Conservation (phyloP, 2,329 filamentous ascomycete genomes). For the Phyllosticta citriasiana region DNA sequence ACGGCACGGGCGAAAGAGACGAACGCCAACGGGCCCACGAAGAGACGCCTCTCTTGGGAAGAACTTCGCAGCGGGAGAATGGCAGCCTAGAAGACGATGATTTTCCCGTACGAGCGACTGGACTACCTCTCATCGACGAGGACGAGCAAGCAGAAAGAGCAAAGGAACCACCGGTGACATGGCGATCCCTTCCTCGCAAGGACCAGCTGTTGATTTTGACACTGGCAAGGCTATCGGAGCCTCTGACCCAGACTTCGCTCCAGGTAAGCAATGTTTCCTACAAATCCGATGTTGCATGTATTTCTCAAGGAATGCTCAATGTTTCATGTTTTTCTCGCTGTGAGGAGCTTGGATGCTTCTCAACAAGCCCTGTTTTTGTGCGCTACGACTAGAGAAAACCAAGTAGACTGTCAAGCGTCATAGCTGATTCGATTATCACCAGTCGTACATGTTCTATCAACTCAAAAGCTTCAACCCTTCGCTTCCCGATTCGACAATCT, state of each 20-base stretch:
- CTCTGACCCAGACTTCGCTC: conserved; percentile 59
- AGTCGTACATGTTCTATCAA: conserved; percentile 75
- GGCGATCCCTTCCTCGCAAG: conserved; percentile 66
- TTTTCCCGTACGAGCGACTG: background rate
- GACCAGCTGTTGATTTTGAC: conserved; percentile 69
- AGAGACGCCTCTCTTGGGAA: background rate
- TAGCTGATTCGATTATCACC: background rate
- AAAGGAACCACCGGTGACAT: conserved; percentile 48
- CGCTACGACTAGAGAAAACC: background rate
- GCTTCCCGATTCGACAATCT: conserved; percentile 53
- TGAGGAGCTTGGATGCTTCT: background rate
- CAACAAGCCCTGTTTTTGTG: background rate
- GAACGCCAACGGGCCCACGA: background rate
- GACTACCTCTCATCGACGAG: conserved; percentile 1
- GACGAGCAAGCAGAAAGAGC: conserved; percentile 9
- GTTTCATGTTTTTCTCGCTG: background rate
- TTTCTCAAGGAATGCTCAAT: background rate
- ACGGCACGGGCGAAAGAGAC: background rate
- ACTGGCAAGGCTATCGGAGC: conserved; percentile 69
- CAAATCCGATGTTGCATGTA: background rate
- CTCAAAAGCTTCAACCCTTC: conserved; percentile 64
- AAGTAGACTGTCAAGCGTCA: conserved; percentile 46
- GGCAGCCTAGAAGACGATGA: background rate
- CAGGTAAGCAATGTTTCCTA: conserved; percentile 11
- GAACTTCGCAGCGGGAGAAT: background rate